Evolutionary conservation across 441 rosid genomes (phyloP), one percentile per base, ranked within the genome.

Genomic region (Erodium texanum): DNA sequence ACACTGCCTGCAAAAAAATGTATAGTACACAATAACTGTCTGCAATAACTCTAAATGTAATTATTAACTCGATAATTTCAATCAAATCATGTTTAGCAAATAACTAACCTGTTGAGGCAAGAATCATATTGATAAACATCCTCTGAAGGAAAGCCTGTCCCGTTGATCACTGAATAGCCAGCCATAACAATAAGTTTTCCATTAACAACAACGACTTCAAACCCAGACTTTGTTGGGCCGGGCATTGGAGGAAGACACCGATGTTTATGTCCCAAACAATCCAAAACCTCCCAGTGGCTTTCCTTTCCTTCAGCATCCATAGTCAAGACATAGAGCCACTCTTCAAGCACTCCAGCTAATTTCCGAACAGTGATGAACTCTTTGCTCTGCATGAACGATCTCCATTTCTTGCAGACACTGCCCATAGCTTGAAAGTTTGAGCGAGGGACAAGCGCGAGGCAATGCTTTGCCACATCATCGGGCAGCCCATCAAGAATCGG

Each of bases 31-130:
- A n/a, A n/a, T n/a, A n/a, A n/a, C n/a, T n/a, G n/a, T n/a, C n/a
- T n/a, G n/a, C n/a, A n/a, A n/a, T n/a, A n/a, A n/a, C n/a, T n/a
- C n/a, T n/a, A n/a, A n/a, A n/a, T n/a, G n/a, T n/a, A n/a, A n/a
- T n/a, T n/a, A n/a, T n/a, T n/a, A n/a, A n/a, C n/a, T n/a, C n/a
- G n/a, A n/a, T n/a, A n/a, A n/a, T n/a, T n/a, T n/a, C n/a, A n/a
- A n/a, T n/a, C n/a, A n/a, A n/a, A n/a, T n/a, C n/a, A n/a, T n/a
- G n/a, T n/a, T n/a, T n/a, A n/a, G n/a, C n/a, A n/a, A n/a, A n/a
- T n/a, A n/a, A n/a, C n/a, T n/a, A 76, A 95, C 99, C 99, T 87
- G 84, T 92, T 92, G 71, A 92, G 93, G 84, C 92, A 88, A 74
- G 90, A 83, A 78, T 95, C 97, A 68, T 83, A 92, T 81, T 87